A percentile compares a stretch with the other conserved stretches of the same genome.
These are phyloP conservation scores for Calocybe gangraenosa DNA, from an alignment of 768 basidiomycete species.

Conservation along the genomic window DNA sequence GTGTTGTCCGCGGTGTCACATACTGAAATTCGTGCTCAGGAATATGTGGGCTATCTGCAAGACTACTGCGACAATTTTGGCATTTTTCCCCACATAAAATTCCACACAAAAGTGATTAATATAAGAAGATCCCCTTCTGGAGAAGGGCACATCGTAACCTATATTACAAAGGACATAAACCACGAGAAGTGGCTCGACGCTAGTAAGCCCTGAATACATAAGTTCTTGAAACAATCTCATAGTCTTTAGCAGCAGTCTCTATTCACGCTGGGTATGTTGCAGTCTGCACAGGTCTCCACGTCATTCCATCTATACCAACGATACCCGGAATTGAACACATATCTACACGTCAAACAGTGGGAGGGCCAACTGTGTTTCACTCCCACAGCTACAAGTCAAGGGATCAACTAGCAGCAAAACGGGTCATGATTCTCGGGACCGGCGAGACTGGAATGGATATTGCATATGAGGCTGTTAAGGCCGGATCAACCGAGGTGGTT, in stretches of 20 bases:
- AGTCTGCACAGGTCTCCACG: constrained; percentile 55
- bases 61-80: constrained; percentile 40
- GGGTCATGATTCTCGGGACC: constrained; percentile 53
- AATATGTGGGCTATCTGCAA: constrained; percentile 50
- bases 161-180: constrained; percentile 18
- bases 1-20: neutral
- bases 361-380: constrained; percentile 36
- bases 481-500: constrained; percentile 46
- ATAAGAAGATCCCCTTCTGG: constrained; percentile 27
- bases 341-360: constrained; percentile 15
- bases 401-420: constrained; percentile 37
- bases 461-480: constrained; percentile 45
- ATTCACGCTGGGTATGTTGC: constrained; percentile 39
- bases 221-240: neutral
- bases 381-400: constrained; percentile 49
- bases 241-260: constrained; percentile 19
- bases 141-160: constrained; percentile 35
- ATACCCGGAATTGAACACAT: constrained; percentile 47
- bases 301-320: constrained; percentile 44
- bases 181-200: constrained; percentile 28
- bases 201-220: constrained; percentile 16
- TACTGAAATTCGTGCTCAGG: constrained; percentile 18
- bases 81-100: constrained; percentile 32
- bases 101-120: constrained; percentile 33
- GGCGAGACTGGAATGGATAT: constrained; percentile 66